phyloP scores from a whole-genome alignment of 1,284 basidiomycete genomes.

The Microbotryomycetes sp. region DNA sequence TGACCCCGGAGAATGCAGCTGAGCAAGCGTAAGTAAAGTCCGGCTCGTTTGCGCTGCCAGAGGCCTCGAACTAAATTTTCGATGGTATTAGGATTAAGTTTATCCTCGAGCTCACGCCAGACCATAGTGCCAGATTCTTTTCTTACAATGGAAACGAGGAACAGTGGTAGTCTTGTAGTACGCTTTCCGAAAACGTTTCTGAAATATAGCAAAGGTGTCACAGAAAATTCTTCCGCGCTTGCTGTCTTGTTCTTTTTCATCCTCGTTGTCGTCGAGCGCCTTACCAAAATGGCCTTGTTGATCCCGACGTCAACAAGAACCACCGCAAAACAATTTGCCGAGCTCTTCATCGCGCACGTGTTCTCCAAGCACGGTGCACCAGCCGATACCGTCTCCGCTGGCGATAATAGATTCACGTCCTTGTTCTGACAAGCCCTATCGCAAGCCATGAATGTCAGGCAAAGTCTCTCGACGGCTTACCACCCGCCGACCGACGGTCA shows the following conservation, averaged over 20 bases:
- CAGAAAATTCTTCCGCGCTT: too few relatives aligned
- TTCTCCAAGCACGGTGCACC: constrained; percentile 37
- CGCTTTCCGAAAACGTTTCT: too few relatives aligned
- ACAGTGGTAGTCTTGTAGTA: too few relatives aligned
- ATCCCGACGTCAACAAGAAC: constrained; percentile 37
- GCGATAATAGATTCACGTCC: constrained; percentile 39
- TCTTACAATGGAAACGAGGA: too few relatives aligned
- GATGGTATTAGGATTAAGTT: too few relatives aligned
- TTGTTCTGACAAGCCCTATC: constrained; percentile 35
- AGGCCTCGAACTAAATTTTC: too few relatives aligned
- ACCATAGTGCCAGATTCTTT: too few relatives aligned
- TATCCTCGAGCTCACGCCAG: too few relatives aligned
- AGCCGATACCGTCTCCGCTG: constrained; percentile 37
- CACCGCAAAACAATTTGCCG: constrained; percentile 35
- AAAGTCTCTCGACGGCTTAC: constrained; percentile 38
- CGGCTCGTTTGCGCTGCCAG: too few relatives aligned
- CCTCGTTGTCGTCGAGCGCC: constrained; percentile 42
- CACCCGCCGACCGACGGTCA: constrained; percentile 48
- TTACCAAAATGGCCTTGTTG: constrained; percentile 40
- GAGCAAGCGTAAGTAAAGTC: not conserved
- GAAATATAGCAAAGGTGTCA: too few relatives aligned
- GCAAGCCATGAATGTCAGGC: constrained; percentile 35
- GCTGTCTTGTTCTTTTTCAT: constrained; percentile 43
- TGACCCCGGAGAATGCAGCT: not conserved
- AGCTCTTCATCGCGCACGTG: constrained; percentile 38